Evolutionary conservation across 768 basidiomycete species (phyloP).

Genomic region (Auriscalpium microsporum): DNA sequence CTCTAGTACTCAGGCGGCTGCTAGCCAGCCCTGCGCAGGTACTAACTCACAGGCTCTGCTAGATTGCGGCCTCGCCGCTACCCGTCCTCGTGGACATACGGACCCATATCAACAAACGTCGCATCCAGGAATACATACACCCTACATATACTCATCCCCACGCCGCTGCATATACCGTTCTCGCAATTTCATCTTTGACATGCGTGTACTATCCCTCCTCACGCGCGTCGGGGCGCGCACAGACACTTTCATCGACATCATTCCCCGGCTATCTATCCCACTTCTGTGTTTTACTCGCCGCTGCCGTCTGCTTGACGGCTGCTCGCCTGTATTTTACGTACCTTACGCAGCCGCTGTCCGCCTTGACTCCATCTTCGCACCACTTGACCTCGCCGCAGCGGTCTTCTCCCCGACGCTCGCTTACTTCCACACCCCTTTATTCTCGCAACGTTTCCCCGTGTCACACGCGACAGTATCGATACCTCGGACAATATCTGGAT

Average conservation of each 20-base stretch:
- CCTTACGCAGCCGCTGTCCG: too few species aligned
- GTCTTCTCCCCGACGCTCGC: too few species aligned
- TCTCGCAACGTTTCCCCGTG: too few species aligned
- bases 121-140: not conserved
- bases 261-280: too few species aligned
- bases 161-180: not conserved
- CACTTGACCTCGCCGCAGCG: too few species aligned
- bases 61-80: conserved; percentile 1
- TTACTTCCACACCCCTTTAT: too few species aligned
- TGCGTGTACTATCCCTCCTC: not conserved
- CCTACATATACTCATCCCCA: conserved; percentile 9
- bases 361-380: too few species aligned
- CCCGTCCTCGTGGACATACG: not conserved
- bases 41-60: conserved; percentile 1
- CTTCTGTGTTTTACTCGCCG: too few species aligned
- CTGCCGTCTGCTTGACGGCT: too few species aligned
- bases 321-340: too few species aligned
- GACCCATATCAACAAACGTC: not conserved
- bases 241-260: not conserved
- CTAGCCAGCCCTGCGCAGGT: conserved; percentile 1
- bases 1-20: conserved; percentile 6
- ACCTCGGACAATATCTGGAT: too few species aligned
- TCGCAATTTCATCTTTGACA: not conserved
- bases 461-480: too few species aligned
- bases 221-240: not conserved